A percentile compares a stretch with the other conserved stretches of the same genome.
These are phyloP conservation scores for Aspergillus flavus DNA, from an alignment of 2,329 filamentous ascomycete genomes.

Conservation along the genomic window DNA sequence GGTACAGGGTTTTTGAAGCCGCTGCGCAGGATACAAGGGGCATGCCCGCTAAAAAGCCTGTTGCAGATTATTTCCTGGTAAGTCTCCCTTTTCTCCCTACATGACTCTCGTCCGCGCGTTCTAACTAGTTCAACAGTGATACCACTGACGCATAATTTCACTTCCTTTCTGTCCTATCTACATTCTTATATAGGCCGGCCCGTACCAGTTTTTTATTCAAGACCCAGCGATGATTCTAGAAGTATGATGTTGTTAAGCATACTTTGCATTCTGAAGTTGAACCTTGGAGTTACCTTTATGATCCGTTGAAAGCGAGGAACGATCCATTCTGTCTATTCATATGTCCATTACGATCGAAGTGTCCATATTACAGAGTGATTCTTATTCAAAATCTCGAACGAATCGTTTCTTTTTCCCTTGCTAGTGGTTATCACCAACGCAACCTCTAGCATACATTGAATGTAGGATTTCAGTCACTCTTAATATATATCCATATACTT, in stretches of 20 bases:
- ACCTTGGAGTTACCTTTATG: background rate
- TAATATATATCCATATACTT: background rate
- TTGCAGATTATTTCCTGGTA: constrained; percentile 90
- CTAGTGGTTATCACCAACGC: background rate
- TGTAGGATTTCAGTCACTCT: background rate
- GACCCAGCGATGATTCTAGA: constrained; percentile 1
- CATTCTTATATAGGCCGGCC: constrained; percentile 17
- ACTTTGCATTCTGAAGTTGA: constrained; percentile 2
- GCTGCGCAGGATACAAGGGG: constrained; percentile 93
- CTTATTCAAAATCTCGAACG: background rate
- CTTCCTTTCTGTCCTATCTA: constrained; percentile 4
- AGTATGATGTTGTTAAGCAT: background rate
- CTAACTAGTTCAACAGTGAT: constrained; percentile 8
- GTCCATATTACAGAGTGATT: background rate
- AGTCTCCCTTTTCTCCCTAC: constrained; percentile 15
- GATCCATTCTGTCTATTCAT: background rate
- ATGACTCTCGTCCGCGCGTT: background rate
- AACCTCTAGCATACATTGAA: background rate
- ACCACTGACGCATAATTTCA: constrained; percentile 10
- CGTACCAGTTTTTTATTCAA: constrained; percentile 2
- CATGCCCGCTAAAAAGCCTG: constrained; percentile 98
- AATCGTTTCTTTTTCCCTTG: background rate
- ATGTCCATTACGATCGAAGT: background rate
- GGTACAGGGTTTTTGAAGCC: constrained; percentile 95
- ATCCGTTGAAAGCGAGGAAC: background rate